Conservation (phyloP, 2,329 filamentous ascomycete genomes). For the Sporothrix variecibatus region DNA sequence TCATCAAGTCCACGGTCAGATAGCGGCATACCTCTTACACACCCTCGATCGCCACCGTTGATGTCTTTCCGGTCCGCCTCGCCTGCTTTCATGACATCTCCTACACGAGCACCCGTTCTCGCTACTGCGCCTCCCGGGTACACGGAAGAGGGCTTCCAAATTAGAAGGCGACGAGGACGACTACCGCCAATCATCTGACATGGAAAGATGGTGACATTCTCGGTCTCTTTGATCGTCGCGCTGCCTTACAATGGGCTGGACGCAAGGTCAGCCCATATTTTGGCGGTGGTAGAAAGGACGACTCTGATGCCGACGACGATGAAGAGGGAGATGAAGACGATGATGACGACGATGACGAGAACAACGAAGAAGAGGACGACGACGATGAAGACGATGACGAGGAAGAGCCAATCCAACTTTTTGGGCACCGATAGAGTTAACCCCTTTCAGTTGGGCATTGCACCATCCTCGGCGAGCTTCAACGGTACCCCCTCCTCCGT, state of each 20-base stretch:
- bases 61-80: constrained; percentile 48
- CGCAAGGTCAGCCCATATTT: constrained; percentile 43
- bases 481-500: neutral
- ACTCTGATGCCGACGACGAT: constrained; percentile 52
- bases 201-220: constrained; percentile 55
- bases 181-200: constrained; percentile 23
- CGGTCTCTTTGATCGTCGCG: constrained; percentile 52
- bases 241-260: constrained; percentile 39
- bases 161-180: constrained; percentile 47
- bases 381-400: constrained; percentile 42
- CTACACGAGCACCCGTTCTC: constrained; percentile 20
- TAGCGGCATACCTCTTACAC: neutral
- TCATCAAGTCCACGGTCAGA: constrained; percentile 17
- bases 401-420: constrained; percentile 53
- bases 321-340: constrained; percentile 48
- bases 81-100: constrained; percentile 28
- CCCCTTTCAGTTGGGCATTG: neutral
- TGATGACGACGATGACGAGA: constrained; percentile 46
- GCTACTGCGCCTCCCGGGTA: constrained; percentile 30
- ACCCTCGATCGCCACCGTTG: constrained; percentile 15
- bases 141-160: constrained; percentile 29
- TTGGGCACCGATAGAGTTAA: constrained; percentile 49
- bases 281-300: constrained; percentile 46
- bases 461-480: neutral
- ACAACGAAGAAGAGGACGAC: constrained; percentile 50